Evolutionary conservation across 192 early-diverging fungal species (phyloP), one percentile per base, ranked within the genome.

Genomic region (Coemansia sp.): DNA sequence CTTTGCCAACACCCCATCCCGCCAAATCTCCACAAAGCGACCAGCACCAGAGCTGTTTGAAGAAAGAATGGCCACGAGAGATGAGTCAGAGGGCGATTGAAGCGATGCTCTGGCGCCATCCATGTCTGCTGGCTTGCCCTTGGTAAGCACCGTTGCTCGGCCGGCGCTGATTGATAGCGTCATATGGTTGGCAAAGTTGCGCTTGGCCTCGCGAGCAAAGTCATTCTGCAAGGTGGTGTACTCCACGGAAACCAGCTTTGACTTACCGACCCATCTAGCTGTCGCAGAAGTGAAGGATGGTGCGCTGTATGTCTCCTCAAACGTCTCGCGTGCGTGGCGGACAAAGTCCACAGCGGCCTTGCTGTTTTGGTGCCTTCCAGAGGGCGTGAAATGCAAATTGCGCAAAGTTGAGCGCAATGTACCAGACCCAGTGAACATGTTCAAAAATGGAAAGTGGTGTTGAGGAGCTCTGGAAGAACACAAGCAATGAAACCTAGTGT

Each of bases 11-110:
- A 62, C 57, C 14, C 83, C 85, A 7, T 80, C 69, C 23, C 71
- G 65, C 85, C 86, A 87, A 23, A 88, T 77, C 77, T 89, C 86
- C 12, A 88, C 88, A 65, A 83, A 85, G 56, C 76, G 75, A 62
- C 74, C 64, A 2, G 32, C 27, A 3, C 16, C 19, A 23, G 56
- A 16, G 27, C 24, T 60, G 25, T 44, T 54, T 27, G 58, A 64
- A 41, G 83, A 76, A 60, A 60, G 71, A 55, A 75, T 84, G 24
- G 50, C 85, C 59, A 56, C 75, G 28, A 68, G 67, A 52, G 28
- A 72, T 50, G 68, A 57, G 44, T 58, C 80, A 30, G 49, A 77
- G 62, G 58, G 74, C 64, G 31, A 84, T 9, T 16, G 38, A 3
- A 44, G 38, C 0, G 38, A 44, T 16, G 14, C 38, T 54, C 21